A percentile compares a stretch with the other conserved stretches of the same genome.
These are phyloP conservation scores for Pseudocercospora fuligena DNA, from an alignment of 2,329 filamentous ascomycete species.

Conservation along the genomic window DNA sequence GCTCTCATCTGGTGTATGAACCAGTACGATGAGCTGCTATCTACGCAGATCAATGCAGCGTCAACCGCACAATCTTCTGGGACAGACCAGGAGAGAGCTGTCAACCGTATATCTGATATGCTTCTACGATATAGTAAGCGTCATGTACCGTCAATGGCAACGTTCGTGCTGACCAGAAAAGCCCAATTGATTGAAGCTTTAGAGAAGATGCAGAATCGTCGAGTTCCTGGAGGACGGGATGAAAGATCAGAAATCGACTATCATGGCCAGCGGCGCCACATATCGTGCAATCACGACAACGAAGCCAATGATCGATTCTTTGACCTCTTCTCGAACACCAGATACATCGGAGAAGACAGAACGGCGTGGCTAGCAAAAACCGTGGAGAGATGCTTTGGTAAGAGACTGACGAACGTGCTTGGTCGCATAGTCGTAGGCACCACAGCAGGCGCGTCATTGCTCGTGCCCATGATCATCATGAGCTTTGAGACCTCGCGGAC, in stretches of 20 bases:
- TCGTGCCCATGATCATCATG: constrained; percentile 13
- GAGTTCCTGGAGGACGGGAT: neutral
- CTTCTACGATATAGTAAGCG: neutral
- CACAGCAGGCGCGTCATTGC: neutral
- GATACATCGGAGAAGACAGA: neutral
- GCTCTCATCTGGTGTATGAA: neutral
- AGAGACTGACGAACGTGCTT: neutral
- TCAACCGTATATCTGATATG: neutral
- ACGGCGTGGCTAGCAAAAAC: neutral
- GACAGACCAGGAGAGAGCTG: neutral
- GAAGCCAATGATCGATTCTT: neutral
- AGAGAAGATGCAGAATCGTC: neutral
- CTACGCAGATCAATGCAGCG: neutral
- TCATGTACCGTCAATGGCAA: neutral
- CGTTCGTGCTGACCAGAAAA: neutral
- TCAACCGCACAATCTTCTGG: neutral
- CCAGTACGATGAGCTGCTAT: neutral
- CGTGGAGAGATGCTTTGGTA: neutral
- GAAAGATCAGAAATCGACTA: neutral
- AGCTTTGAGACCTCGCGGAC: neutral
- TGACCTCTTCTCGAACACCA: neutral
- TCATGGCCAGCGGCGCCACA: neutral
- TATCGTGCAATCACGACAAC: neutral
- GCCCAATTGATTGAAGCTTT: neutral
- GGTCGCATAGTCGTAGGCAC: neutral